A percentile compares a stretch with the other conserved stretches of the same genome.
Evolutionary conservation across 805 yeast species (phyloP).

Genomic region (Debaryomyces castellii): DNA sequence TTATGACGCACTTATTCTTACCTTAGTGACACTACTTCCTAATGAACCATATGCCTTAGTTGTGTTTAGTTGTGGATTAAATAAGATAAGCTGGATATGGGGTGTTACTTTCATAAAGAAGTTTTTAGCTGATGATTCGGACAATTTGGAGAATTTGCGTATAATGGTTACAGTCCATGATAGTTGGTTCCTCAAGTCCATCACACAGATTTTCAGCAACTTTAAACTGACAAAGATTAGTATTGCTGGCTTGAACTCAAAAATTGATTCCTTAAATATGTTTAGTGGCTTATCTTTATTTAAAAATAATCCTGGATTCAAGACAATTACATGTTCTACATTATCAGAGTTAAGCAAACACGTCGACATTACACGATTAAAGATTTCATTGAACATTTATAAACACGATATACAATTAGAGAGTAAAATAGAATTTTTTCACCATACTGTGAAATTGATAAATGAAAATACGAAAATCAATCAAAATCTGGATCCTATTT

Average conservation of each 20-base stretch:
- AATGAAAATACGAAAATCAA: slow-evolving; percentile 19
- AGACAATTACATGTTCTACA: slow-evolving; percentile 44
- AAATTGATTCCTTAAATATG: slow-evolving; percentile 25
- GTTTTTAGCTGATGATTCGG: slow-evolving; percentile 49
- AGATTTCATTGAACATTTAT: slow-evolving; percentile 75
- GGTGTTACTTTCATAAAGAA: slow-evolving; percentile 54
- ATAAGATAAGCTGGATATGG: slow-evolving; percentile 66
- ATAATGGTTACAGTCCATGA: slow-evolving; percentile 84
- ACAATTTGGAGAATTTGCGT: slow-evolving; percentile 46
- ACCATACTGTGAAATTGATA: slow-evolving; percentile 19
- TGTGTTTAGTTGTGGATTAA: slow-evolving; percentile 82
- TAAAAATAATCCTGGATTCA: not conserved
- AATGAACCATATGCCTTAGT: slow-evolving; percentile 61
- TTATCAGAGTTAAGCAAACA: slow-evolving; percentile 55
- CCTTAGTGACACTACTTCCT: slow-evolving; percentile 60
- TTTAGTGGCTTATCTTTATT: not conserved
- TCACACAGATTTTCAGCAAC: slow-evolving; percentile 68
- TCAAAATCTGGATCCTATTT: slow-evolving; percentile 16
- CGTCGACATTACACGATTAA: slow-evolving; percentile 73
- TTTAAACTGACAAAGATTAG: slow-evolving; percentile 42
- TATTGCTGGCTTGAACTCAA: slow-evolving; percentile 23
- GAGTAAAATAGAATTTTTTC: slow-evolving; percentile 18
- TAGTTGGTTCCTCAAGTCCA: slow-evolving; percentile 81
- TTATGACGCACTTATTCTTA: slow-evolving; percentile 54
- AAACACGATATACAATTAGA: slow-evolving; percentile 59